Percentiles rank a stretch among this genome's conserved stretches.
phyloP scores from a whole-genome alignment of 2,329 filamentous ascomycete species.

The Exophiala viscosa region DNA sequence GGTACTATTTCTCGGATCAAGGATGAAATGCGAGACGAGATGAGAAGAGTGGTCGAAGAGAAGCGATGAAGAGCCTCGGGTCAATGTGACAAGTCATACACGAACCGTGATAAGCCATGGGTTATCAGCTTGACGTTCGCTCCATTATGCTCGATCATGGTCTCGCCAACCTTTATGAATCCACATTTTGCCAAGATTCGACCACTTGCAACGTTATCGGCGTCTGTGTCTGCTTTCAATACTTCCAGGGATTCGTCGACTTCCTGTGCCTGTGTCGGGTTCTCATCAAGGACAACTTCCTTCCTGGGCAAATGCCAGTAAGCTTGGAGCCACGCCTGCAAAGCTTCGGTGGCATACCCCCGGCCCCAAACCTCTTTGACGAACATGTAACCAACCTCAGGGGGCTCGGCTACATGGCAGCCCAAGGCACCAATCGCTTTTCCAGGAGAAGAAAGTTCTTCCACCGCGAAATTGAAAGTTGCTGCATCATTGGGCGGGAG shows the following conservation, averaged over 20 bases:
- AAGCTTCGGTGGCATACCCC: conserved; percentile 57
- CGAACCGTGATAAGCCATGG: conserved; percentile 6
- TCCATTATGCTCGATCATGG: conserved; percentile 13
- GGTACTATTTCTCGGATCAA: conserved; percentile 57
- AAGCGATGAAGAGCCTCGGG: conserved; percentile 5
- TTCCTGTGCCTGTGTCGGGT: neutral
- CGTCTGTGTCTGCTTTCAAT: conserved; percentile 12
- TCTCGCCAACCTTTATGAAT: conserved; percentile 5
- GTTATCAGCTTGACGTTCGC: conserved; percentile 5
- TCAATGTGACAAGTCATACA: neutral
- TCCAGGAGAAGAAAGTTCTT: conserved; percentile 19
- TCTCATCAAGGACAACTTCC: conserved; percentile 39
- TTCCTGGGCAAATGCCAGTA: conserved; percentile 52
- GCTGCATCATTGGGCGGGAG: conserved; percentile 50
- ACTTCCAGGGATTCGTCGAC: conserved; percentile 2
- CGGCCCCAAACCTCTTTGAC: conserved; percentile 52
- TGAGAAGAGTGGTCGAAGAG: conserved; percentile 23
- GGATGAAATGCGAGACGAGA: conserved; percentile 44
- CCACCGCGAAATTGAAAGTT: conserved; percentile 54
- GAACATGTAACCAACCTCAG: conserved; percentile 59
- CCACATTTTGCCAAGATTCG: conserved; percentile 18
- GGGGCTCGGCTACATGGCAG: conserved; percentile 39
- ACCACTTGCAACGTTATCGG: conserved; percentile 14
- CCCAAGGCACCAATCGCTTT: conserved; percentile 47
- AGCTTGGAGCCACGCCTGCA: conserved; percentile 44